These are phyloP conservation scores for Plasmodium relictum DNA, from an alignment of 169 alveolate genomes.

Conservation along the genomic window DNA sequence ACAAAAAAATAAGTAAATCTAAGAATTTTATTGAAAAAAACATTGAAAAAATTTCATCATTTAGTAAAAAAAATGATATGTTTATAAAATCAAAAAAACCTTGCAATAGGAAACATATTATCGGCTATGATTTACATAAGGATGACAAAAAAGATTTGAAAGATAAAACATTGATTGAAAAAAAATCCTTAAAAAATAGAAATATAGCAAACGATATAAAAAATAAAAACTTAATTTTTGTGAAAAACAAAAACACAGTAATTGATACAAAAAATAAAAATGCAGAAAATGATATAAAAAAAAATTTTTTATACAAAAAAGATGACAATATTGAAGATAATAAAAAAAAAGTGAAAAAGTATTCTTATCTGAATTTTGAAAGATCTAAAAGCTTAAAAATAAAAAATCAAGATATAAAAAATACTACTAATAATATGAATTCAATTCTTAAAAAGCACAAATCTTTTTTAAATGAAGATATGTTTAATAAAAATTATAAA, in stretches of 20 bases:
- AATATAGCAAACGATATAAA: neutral
- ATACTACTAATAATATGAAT: neutral
- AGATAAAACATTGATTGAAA: neutral
- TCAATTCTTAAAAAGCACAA: conserved; percentile 31
- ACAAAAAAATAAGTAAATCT: conserved; percentile 21
- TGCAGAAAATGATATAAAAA: conserved; percentile 22
- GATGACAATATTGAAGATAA: neutral
- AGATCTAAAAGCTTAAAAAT: conserved; percentile 22
- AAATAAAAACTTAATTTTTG: conserved; percentile 6
- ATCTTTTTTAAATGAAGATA: conserved; percentile 17
- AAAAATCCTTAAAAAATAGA: conserved; percentile 24
- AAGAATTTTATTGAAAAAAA: conserved; percentile 70
- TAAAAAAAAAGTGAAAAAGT: conserved; percentile 3
- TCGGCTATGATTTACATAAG: conserved; percentile 33
- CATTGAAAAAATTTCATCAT: conserved; percentile 63
- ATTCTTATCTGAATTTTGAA: conserved; percentile 22
- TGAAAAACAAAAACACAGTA: neutral
- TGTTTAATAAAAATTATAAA: conserved; percentile 8
- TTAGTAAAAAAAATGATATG: conserved; percentile 67
- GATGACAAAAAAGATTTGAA: conserved; percentile 38
- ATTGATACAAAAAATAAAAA: conserved; percentile 18
- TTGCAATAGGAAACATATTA: conserved; percentile 41
- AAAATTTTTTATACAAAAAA: too few species aligned
- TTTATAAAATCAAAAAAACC: conserved; percentile 32
- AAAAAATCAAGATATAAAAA: neutral